Percentiles rank a stretch among this genome's conserved stretches.
These are phyloP conservation scores for Fusarium oligoseptatum DNA, from an alignment of 2,329 filamentous ascomycete species.

Conservation along the genomic window DNA sequence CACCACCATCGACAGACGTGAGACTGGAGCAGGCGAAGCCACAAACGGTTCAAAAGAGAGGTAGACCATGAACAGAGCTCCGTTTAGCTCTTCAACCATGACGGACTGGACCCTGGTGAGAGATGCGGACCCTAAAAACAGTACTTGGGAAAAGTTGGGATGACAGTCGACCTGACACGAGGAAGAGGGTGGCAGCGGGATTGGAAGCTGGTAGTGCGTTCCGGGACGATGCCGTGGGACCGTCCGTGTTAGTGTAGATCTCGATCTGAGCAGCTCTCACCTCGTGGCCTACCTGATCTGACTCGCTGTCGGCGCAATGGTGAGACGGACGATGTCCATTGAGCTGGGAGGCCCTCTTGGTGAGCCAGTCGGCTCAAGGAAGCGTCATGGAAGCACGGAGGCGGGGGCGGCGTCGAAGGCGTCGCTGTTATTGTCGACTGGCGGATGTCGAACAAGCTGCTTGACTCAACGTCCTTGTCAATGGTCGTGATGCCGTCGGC, in stretches of 20 bases:
- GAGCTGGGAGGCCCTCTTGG: constrained; percentile 34
- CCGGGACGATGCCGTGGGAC: constrained; percentile 35
- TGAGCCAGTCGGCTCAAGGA: constrained; percentile 33
- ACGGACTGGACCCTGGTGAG: constrained; percentile 17
- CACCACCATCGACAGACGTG: constrained; percentile 39
- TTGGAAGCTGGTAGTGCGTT: constrained; percentile 31
- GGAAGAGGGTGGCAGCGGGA: constrained; percentile 30
- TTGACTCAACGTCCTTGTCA: constrained; percentile 35
- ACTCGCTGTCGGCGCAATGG: constrained; percentile 43
- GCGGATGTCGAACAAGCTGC: constrained; percentile 18
- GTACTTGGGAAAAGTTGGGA: constrained; percentile 34
- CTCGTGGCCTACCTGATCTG: constrained; percentile 42
- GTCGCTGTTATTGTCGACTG: constrained; percentile 15
- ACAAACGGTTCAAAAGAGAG: constrained; percentile 25
- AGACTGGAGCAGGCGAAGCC: constrained; percentile 32
- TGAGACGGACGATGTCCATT: constrained; percentile 36
- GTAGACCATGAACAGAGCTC: constrained; percentile 1
- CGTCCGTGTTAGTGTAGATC: constrained; percentile 46
- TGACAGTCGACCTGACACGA: constrained; percentile 36
- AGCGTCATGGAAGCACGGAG: constrained; percentile 25
- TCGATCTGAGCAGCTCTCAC: constrained; percentile 42
- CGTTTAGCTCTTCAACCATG: constrained; percentile 20
- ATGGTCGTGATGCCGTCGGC: constrained; percentile 25
- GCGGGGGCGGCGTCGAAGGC: constrained; percentile 16
- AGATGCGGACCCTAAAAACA: constrained; percentile 13